Percentiles rank a stretch among this genome's conserved stretches.
Conservation (phyloP, 2,329 filamentous ascomycete species). For the Neonectria coccinea region DNA sequence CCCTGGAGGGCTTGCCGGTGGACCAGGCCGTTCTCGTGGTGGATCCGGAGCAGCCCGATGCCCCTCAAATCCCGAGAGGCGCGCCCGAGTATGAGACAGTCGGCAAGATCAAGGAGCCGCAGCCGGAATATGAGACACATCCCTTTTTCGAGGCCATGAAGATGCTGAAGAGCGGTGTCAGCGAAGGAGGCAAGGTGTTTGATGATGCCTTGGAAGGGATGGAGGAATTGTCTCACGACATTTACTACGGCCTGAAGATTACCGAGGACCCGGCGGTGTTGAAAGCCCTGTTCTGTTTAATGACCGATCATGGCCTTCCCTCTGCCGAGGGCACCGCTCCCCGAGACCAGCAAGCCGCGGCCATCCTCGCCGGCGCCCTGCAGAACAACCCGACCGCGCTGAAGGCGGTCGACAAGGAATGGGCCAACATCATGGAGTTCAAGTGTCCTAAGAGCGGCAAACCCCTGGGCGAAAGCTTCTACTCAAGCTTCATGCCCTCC, state of each 20-base stretch:
- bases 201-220: constrained; percentile 67
- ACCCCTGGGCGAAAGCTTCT: constrained; percentile 55
- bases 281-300: constrained; percentile 68
- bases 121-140: constrained; percentile 49
- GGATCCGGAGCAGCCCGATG: constrained; percentile 56
- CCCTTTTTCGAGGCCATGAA: constrained; percentile 58
- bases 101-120: constrained; percentile 68
- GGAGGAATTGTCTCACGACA: constrained; percentile 74
- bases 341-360: constrained; percentile 65
- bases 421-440: constrained; percentile 56
- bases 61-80: constrained; percentile 56
- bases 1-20: constrained; percentile 63
- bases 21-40: constrained; percentile 67
- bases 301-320: constrained; percentile 50
- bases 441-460: constrained; percentile 50
- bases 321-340: constrained; percentile 46
- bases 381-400: constrained; percentile 75
- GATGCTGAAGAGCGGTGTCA: constrained; percentile 60
- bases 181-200: constrained; percentile 50
- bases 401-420: constrained; percentile 61
- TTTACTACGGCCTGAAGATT: constrained; percentile 76
- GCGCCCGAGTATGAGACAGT: constrained; percentile 69
- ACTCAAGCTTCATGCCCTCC: constrained; percentile 54
- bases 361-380: constrained; percentile 67
- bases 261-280: constrained; percentile 66